Conservation (phyloP, 495 filamentous ascomycete genomes). For the Penicillium longicatenatum region DNA sequence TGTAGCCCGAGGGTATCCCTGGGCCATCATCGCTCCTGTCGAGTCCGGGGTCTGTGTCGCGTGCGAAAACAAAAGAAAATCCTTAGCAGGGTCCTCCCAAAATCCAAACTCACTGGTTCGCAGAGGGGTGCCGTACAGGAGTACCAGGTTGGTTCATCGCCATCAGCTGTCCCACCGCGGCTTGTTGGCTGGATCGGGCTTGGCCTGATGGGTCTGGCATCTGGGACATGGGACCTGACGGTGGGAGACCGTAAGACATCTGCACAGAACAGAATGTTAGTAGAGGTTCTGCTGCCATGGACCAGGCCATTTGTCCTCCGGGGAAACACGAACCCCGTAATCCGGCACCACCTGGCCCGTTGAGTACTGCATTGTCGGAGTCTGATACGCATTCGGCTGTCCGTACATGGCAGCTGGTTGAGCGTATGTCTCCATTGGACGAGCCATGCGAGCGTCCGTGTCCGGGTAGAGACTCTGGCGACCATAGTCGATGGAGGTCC, state of each 20-base stretch:
- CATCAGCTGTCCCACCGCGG: conserved; percentile 44
- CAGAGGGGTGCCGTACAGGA: conserved; percentile 44
- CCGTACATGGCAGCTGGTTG: conserved; percentile 43
- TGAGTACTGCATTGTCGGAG: conserved; percentile 42
- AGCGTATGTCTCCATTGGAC: conserved; percentile 43
- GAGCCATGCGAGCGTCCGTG: conserved; percentile 40
- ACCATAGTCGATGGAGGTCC: conserved; percentile 48
- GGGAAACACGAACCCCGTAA: conserved; percentile 40
- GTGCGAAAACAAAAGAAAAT: conserved; percentile 25
- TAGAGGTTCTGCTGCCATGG: neutral
- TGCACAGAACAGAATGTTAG: conserved; percentile 14
- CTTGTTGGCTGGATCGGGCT: conserved; percentile 40
- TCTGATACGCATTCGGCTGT: conserved; percentile 41
- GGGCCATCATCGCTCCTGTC: conserved; percentile 44
- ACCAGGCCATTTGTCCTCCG: neutral
- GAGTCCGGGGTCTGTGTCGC: conserved; percentile 42
- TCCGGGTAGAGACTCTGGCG: conserved; percentile 42
- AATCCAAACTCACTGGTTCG: conserved; percentile 26
- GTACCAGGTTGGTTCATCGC: conserved; percentile 46
- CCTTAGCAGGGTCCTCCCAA: conserved; percentile 32
- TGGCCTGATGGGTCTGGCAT: conserved; percentile 44
- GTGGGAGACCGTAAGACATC: conserved; percentile 41
- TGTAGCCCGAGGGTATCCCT: conserved; percentile 41
- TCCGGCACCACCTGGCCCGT: conserved; percentile 45
- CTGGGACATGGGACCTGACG: conserved; percentile 37